Percentiles rank a stretch among this genome's conserved stretches.
phyloP scores from a whole-genome alignment of 805 yeast genomes.

The Lachancea fermentati region DNA sequence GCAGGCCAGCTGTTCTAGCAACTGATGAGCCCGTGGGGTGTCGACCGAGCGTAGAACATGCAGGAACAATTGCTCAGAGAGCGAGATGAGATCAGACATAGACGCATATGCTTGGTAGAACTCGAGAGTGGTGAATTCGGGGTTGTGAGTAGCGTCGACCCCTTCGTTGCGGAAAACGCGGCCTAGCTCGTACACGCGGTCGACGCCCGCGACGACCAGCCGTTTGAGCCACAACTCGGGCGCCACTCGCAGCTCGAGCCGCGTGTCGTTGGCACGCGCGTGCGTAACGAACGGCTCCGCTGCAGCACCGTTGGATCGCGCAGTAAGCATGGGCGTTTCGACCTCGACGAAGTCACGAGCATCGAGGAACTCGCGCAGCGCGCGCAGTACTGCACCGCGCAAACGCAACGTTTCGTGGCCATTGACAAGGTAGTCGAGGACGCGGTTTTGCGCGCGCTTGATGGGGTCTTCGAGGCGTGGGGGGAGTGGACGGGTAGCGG shows the following conservation, averaged over 20 bases:
- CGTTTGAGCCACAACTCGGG: slow-evolving; percentile 94
- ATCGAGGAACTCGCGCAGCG: slow-evolving; percentile 54
- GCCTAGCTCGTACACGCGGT: slow-evolving; percentile 83
- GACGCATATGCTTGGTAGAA: slow-evolving; percentile 71
- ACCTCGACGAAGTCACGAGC: slow-evolving; percentile 65
- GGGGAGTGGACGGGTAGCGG: slow-evolving; percentile 68
- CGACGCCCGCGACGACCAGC: slow-evolving; percentile 77
- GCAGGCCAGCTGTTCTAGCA: slow-evolving; percentile 11
- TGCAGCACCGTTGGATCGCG: slow-evolving; percentile 80
- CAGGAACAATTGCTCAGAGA: slow-evolving; percentile 55
- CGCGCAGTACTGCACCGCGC: slow-evolving; percentile 49
- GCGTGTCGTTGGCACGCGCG: slow-evolving; percentile 31
- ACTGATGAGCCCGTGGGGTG: slow-evolving; percentile 3
- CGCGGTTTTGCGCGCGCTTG: slow-evolving; percentile 60
- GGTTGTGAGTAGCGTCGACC: slow-evolving; percentile 86
- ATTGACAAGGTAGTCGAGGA: slow-evolving; percentile 67
- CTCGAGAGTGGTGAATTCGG: slow-evolving; percentile 89
- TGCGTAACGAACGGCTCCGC: slow-evolving; percentile 79
- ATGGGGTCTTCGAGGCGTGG: slow-evolving; percentile 50
- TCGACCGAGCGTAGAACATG: slow-evolving; percentile 35
- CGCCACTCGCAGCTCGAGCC: slow-evolving; percentile 72
- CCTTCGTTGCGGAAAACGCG: slow-evolving; percentile 88
- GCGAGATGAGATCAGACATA: slow-evolving; percentile 56
- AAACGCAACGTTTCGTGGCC: slow-evolving; percentile 40
- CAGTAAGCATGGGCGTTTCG: slow-evolving; percentile 77